Evolutionary conservation across 1,284 basidiomycete genomes (phyloP), one percentile per base, ranked within the genome.

Genomic region (Tylopilus sp.): DNA sequence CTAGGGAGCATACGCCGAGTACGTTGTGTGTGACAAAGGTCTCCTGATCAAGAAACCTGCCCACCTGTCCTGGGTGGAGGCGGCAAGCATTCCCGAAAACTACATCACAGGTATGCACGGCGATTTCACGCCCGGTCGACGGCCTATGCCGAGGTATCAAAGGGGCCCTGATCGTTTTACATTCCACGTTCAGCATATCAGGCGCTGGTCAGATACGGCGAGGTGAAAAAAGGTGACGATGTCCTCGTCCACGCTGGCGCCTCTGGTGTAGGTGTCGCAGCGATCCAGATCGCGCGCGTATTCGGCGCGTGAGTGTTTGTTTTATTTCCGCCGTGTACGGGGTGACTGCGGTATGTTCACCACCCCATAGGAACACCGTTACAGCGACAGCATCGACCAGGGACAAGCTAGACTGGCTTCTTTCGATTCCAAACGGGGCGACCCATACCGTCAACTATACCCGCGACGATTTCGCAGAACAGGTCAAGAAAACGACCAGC

Each of bases 1-100:
- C 21, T 26, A 93, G 89, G 94, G 94, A 18, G 91, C 92, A 23
- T 96, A 97, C 62, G 92, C 93, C 36, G 92, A 97, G 67, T 97
- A 86, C 69, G 84, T 97, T 54, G 76, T 73, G 36, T 79, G 84
- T 23, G 74, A 79, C 11, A 76, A 83, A 48, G 77, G 77, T 6
- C 84, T 92, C 72, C 65, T 95, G 44, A 71, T 94, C 52, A 72
- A 67, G 53, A 97, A 97, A 70, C 91, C 92, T 2, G 65, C 68
- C 36, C 72, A 84, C 60, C 71, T 98, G 48, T 82, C 83, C 30
- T 94, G 89, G 87, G 78, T 75, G 0, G 83, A 97, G 62, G 92
- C 90, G 9, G 91, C 92, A 13, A 85, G 81, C 54, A 82, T 96
- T 35, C 89, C 90, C 0, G 92, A 97, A 71, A 85, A 81, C 55